Evolutionary conservation across 176 grass and related monocot species (phyloP), one percentile per base, ranked within the genome.

Genomic region (Phyllostachys edulis): DNA sequence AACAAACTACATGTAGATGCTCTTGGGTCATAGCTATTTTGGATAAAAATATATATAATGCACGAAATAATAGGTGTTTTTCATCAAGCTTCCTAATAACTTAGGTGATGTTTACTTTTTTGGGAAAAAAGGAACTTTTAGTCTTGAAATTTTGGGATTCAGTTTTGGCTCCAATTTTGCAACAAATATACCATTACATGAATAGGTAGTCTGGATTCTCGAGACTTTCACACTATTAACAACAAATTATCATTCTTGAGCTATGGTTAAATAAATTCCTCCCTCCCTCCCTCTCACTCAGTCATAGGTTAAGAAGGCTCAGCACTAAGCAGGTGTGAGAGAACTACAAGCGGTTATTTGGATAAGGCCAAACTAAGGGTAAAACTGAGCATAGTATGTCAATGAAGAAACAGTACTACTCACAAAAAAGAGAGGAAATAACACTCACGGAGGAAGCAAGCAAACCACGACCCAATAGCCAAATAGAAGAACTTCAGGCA

Each of bases 401-500:
- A 47, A 40, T 89, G 42, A 68, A 36, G 37, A 69, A 68, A 85
- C 37, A 45, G 0, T 41, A 60, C 16, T 14, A 20, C 17, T 63
- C 12, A 5, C 60, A 0, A 29, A 63, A 63, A 13, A 29, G 10
- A 29, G 4, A 63, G 13, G 10, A 63, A 12, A 46, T 63, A 63
- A 29, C 79, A 88, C 89, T 86, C 67, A 89, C 90, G 87, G 16
- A 89, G 73, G 75, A 88, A 77, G 61, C 86, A 84, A 73, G 90
- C 90, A 67, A 89, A 14, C 79, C 86, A 80, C 15, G 90, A 82
- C 52, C 83, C 86, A 67, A 92, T 74, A 73, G 66, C 86, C 85
- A 92, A 84, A 89, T 34, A 34, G 32, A 92, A 69, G 85, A 92
- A 89, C 67, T 92, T 89, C 65, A 92, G 62, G 57, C 77, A 87